Evolutionary conservation across 139 green algal species (phyloP).

Genomic region (Ettlia oleoabundans): DNA sequence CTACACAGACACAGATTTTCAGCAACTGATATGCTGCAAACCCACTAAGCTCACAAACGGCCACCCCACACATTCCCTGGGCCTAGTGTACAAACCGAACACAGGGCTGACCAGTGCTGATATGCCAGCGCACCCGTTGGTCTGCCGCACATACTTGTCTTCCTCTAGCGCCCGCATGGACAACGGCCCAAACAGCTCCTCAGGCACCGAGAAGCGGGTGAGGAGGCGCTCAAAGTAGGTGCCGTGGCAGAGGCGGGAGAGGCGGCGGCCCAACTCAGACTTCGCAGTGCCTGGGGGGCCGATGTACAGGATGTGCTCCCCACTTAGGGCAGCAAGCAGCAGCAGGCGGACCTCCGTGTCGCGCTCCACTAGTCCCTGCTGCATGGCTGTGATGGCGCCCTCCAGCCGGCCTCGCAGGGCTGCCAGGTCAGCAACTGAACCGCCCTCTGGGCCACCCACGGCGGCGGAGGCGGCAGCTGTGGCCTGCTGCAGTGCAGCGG

Average conservation of each 20-base stretch:
- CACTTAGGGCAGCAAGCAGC: constrained; percentile 82
- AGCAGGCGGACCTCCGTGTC: constrained; percentile 87
- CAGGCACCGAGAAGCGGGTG: constrained; percentile 91
- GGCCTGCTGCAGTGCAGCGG: not conserved
- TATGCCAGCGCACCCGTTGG: constrained; percentile 66
- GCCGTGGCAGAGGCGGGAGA: constrained; percentile 70
- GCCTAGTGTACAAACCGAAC: not conserved
- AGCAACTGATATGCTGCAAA: no score
- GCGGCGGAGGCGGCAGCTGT: not conserved
- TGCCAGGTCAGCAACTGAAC: not conserved
- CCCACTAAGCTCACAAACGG: no score
- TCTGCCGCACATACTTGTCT: constrained; percentile 91
- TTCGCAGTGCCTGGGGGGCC: constrained; percentile 92
- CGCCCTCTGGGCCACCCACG: not conserved
- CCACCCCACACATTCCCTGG: no score
- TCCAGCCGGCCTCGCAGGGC: constrained; percentile 41
- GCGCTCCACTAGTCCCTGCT: constrained; percentile 84
- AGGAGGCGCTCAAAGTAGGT: constrained; percentile 94
- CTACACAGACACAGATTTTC: no score
- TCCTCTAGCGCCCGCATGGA: constrained; percentile 90
- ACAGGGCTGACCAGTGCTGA: not conserved
- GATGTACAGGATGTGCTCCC: constrained; percentile 89
- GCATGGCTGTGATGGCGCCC: constrained; percentile 59
- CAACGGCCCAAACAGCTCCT: constrained; percentile 95
- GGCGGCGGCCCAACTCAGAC: constrained; percentile 85